Evolutionary conservation across 2,329 filamentous ascomycete species (phyloP), one percentile per base, ranked within the genome.

Genomic region (Rachicladosporium sp.): DNA sequence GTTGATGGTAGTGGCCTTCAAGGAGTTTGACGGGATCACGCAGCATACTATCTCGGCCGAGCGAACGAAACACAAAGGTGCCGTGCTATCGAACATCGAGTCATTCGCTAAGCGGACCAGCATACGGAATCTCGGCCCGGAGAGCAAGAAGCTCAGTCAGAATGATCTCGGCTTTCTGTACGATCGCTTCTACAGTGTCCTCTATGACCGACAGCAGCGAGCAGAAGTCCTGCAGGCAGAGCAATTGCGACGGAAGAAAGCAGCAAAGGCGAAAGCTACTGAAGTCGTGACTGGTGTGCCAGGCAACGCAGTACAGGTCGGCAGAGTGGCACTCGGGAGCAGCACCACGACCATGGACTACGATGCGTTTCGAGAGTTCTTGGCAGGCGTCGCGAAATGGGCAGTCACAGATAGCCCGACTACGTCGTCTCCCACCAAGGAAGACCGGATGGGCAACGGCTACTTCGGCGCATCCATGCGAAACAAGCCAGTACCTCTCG

Each of bases 1-100:
- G 60, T 74, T 98, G 42, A 96, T 98, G 88, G 91, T 98, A 3
- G 91, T 96, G 12, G 91, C 91, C 1, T 98, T 98, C 66, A 96
- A 95, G 52, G 91, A 98, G 56, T 98, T 98, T 56, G 82, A 89
- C 0, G 85, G 80, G 31, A 94, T 98, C 50, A 98, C 91, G 0
- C 89, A 98, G 57, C 81, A 78, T 55, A 94, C 81, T 37, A 88
- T 98, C 44, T 82, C 82, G 1, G 91, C 96, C 49, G 73, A 93
- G 55, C 79, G 91, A 13, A 71, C 83, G 31, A 93, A 88, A 62
- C 93, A 96, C 63, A 96, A 96, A 62, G 85, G 91, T 55, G 81
- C 83, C 0, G 91, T 98, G 27, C 70, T 98, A 41, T 87, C 87
- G 59, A 95, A 88, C 49, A 96, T 98, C 54, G 91, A 96, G 64